Evolutionary conservation across 108 stramenopile species (phyloP), one percentile per base, ranked within the genome.

Genomic region (Schizochytrium sp.): DNA sequence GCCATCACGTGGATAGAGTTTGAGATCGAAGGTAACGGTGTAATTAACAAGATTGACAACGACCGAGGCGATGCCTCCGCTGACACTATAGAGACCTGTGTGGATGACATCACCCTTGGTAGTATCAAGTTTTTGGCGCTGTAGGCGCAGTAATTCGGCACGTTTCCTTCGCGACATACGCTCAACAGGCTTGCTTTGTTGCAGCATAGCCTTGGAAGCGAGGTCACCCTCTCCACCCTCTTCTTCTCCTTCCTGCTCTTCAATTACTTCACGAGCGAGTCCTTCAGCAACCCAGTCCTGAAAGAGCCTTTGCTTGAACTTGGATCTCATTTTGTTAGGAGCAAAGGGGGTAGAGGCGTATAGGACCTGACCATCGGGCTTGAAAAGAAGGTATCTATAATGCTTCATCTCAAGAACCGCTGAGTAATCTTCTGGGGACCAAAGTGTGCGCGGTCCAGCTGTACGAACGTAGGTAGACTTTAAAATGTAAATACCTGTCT

Each of bases 401-500:
- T 83, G 76, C 1, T 50, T 46, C 5, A 55, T 55, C 76, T 83
- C 76, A 5, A 49, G 55, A 40, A 55, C 47, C 15, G 76, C 50
- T 40, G 19, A 38, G 76, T 83, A 83, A 44, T 69, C 64, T 53
- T 83, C 76, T 0, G 76, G 47, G 8, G 76, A 55, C 76, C 76
- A 83, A 47, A 83, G 47, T 5, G 76, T 55, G 53, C 50, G 76
- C 15, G 76, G 76, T 38, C 76, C 76, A 2, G 76, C 53, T 13
- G 47, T 28, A n/a, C 53, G 47, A 55, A 83, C 28, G 76, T 83
- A 83, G 28, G 53, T 55, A n/a, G 50, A 55, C 53, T 83, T 7
- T n/a, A 83, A n/a, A 55, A 83, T 83, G 28, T 83, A 83, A 13
- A 83, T 38, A n/a, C 76, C 76, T 10, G 76, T 55, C 3, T 83